Evolutionary conservation across 176 grass and related monocot species (phyloP), one percentile per base, ranked within the genome.

Genomic region (Lolium rigidum): DNA sequence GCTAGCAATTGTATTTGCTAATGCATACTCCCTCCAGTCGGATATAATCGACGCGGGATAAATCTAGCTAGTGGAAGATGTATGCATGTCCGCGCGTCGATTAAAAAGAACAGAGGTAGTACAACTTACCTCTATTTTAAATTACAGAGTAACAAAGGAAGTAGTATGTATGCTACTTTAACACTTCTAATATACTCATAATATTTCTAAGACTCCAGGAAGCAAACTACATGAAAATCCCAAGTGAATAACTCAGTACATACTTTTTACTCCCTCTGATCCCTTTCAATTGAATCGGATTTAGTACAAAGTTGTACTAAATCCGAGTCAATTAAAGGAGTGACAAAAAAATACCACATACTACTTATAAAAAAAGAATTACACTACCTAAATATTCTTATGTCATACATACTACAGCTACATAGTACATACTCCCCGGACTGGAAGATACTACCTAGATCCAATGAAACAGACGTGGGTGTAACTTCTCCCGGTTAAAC

Each of bases 1-100:
- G 66, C 43, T 43, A 81, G 18, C 71, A 79, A 35, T 35, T 61
- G 17, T 37, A 86, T 62, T 61, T 86, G 25, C 49, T 17, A 0
- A 8, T 18, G 2, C 31, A 35, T 35, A 35, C 31, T 35, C 31
- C 31, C 31, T 35, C 31, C 31, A 35, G 31, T 35, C 31, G 31
- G 31, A 35, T 2, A 35, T 35, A 35, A 35, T 35, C 0, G 31
- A 35, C 31, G 31, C 31, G 31, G 31, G 31, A 2, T 35, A 35
- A 35, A 35, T 35, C 31, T 35, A 35, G 31, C 31, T 35, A 35
- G 31, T 3, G 31, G 31, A 35, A 2, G 31, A 35, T 35, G 31
- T 35, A 35, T 35, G 31, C 31, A 35, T 35, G 31, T 35, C 31
- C 31, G 31, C 31, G 31, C 31, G 31, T 35, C 31, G 2, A 35